Base-by-base conservation (phyloP, 257 asterid species). In the Ballota nigra region DNA sequence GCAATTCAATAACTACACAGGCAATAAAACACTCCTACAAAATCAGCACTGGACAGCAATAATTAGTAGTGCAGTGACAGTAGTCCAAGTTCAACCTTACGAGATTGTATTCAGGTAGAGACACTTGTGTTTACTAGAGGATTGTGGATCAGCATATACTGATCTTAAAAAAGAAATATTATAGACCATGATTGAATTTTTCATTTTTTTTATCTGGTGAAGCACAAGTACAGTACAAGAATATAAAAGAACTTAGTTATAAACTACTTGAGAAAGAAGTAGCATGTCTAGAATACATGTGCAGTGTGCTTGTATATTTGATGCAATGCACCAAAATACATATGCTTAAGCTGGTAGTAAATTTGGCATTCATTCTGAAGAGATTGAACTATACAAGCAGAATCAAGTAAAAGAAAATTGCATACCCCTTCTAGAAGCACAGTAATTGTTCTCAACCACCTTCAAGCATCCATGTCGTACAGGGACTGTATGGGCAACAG, bases 341-440 rank as follows among this genome's bases (percentile, higher is more conserved):
- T 47, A n/a, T 24, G 75, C 62, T 38, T 29, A 40, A 78, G 38
- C 7, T 41, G 38, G 63, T 15, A 38, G 41, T 11, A 57, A 65
- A 26, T 55, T 45, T 3, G 69, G 68, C 10, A 59, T 36, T 45
- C 76, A 53, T 63, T 29, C 49, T 15, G 58, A 31, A 75, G 69
- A 71, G 69, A 47, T 58, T 7, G 31, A 53, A 20, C 58, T 29
- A 41, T 47, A 55, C n/a, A 66, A 49, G 70, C 36, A 68, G 55
- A 76, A 49, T 13, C 16, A 45, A 61, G 73, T n/a, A 23, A 65
- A 76, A 60, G 58, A 63, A 59, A 41, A 15, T 52, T 26, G 9
- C 60, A 29, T 86, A 93, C 97, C 97, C 78, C 96, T 89, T 77
- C 96, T 87, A 68, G 97, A 94, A 76, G 97, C 87, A 72, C 98